Base-by-base conservation (phyloP, 495 filamentous ascomycete genomes). In the Annulohypoxylon moriforme region DNA sequence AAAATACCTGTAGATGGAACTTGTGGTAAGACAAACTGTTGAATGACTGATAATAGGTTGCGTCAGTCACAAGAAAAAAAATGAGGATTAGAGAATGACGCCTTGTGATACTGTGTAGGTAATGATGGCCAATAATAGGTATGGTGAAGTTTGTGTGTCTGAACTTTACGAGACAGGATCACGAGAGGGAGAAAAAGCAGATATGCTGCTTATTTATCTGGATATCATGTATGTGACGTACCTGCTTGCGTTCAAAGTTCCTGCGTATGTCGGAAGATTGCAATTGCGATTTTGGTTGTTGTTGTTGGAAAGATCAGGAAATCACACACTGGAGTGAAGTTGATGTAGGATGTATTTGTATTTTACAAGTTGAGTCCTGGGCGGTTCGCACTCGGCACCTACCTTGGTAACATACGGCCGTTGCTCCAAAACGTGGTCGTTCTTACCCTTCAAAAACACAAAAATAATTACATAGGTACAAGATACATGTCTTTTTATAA, bases 91-190 rank as follows among this genome's bases (percentile, higher is more conserved):
- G 44, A 62, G 34, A n/a, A 58, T 33, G 49, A 58, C 31, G 33
- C 11, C 4, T 56, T 61, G 59, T 60, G 69, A 53, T 64, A 64
- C 59, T 57, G 10, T 52, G 49, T 65, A 65, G 68, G 68, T 61
- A 13, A 34, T 20, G 5, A 14, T 36, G 53, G n/a, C 50, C 1
- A 14, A 4, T 10, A 40, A 38, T 20, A 34, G 7, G 58, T 42
- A 20, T 49, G 36, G 9, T 34, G 42, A 25, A 14, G 22, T 40
- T 14, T 11, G 25, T 8, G 3, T 22, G 16, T 10, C 29, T 29
- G 34, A n/a, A 16, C 20, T 18, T 27, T 46, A 55, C 38, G 18
- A 40, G 29, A 11, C 46, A 18, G 20, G 64, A 64, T 52, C 16
- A 59, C 25, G 3, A 33, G 10, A 22, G 8, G 31, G 31, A 40